Conservation (phyloP, 495 filamentous ascomycete genomes). For the Aspergillus ellipticus region DNA sequence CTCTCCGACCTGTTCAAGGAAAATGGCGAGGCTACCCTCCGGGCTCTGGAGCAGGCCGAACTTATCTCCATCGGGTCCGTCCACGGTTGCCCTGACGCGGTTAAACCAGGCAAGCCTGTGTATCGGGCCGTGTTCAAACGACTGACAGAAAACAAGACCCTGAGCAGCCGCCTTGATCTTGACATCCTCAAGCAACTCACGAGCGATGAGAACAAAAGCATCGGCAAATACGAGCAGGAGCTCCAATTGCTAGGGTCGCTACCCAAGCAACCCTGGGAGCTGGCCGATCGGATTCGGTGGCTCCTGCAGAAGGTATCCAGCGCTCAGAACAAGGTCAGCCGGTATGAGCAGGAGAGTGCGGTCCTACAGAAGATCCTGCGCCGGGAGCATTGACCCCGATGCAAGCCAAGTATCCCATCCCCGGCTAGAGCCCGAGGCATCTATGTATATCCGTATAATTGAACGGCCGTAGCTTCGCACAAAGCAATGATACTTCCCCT, state of each 20-base stretch:
- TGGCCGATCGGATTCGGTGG: conserved; percentile 60
- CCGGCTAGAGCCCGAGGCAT: no score
- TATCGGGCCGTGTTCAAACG: conserved; percentile 76
- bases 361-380: conserved; percentile 59
- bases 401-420: no score
- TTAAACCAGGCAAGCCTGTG: conserved; percentile 82
- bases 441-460: conserved; percentile 13
- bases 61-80: conserved; percentile 72
- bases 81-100: conserved; percentile 69
- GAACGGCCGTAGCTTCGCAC: neutral
- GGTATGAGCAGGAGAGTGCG: conserved; percentile 68
- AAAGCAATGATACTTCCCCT: neutral
- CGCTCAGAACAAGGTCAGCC: conserved; percentile 72
- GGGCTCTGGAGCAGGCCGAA: conserved; percentile 80
- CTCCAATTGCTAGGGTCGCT: conserved; percentile 60
- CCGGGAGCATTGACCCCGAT: conserved; percentile 25
- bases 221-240: conserved; percentile 79
- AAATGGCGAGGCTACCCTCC: conserved; percentile 66
- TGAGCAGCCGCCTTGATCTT: conserved; percentile 73
- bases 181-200: conserved; percentile 61
- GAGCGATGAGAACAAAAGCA: conserved; percentile 66
- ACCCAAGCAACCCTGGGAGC: conserved; percentile 60
- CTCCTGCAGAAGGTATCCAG: conserved; percentile 65
- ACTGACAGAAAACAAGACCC: conserved; percentile 65
- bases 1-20: conserved; percentile 67